These are phyloP conservation scores for Kuraishia piskuri DNA, from an alignment of 805 yeast genomes.

Conservation along the genomic window DNA sequence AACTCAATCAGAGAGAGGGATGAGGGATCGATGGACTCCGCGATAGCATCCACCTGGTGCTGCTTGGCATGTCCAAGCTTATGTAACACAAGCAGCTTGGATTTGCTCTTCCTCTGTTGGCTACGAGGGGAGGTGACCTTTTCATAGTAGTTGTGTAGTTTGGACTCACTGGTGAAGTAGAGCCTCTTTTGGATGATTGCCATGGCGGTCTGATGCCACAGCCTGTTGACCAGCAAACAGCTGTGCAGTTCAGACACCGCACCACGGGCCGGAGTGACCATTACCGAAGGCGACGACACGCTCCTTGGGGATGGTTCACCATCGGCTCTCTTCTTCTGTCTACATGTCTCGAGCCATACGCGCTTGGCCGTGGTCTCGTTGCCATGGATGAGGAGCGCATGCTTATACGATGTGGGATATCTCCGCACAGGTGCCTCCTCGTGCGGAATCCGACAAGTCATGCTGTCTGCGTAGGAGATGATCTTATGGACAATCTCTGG, in stretches of 20 bases:
- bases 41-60: constrained; percentile 39
- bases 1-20: constrained; percentile 64
- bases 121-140: background rate
- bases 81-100: constrained; percentile 48
- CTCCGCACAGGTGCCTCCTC: constrained; percentile 56
- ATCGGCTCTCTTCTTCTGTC: no score
- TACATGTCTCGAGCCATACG: constrained; percentile 25
- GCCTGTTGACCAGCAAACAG: constrained; percentile 61
- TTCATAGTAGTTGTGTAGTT: constrained; percentile 20
- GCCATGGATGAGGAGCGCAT: constrained; percentile 61
- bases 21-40: constrained; percentile 31
- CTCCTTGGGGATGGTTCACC: constrained; percentile 6
- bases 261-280: background rate
- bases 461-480: constrained; percentile 43
- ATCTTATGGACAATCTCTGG: constrained; percentile 71
- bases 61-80: constrained; percentile 52
- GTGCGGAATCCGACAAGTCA: constrained; percentile 40
- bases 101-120: constrained; percentile 11
- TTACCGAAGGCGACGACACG: background rate
- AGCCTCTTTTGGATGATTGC: constrained; percentile 48
- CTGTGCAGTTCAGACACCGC: constrained; percentile 29
- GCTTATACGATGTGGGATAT: constrained; percentile 58
- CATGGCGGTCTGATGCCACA: constrained; percentile 51
- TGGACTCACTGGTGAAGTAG: constrained; percentile 39
- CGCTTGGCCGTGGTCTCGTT: constrained; percentile 36